A percentile compares a stretch with the other conserved stretches of the same genome.
Conservation (phyloP, 2,329 filamentous ascomycete genomes). For the Fusarium domesticum region DNA sequence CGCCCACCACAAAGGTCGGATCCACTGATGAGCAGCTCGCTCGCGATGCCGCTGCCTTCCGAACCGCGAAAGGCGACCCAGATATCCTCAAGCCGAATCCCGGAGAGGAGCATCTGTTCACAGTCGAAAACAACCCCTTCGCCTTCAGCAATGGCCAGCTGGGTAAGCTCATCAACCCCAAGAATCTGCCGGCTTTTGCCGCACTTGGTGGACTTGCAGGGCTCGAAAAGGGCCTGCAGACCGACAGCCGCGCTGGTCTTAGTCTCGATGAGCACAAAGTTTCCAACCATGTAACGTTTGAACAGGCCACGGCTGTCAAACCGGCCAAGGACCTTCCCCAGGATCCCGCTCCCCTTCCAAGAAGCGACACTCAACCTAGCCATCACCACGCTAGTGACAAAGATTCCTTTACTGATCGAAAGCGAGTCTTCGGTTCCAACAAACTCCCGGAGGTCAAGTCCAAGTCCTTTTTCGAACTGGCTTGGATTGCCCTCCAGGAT, state of each 20-base stretch:
- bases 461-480: constrained; percentile 55
- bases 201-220: constrained; percentile 72
- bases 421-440: constrained; percentile 39
- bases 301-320: constrained; percentile 49
- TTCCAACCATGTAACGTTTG: constrained; percentile 62
- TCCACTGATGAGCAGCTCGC: constrained; percentile 18
- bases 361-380: not conserved
- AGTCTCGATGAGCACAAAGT: constrained; percentile 69
- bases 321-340: constrained; percentile 1
- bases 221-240: constrained; percentile 70
- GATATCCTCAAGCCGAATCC: constrained; percentile 62
- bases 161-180: constrained; percentile 79
- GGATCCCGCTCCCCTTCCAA: not conserved
- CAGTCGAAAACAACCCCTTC: constrained; percentile 73
- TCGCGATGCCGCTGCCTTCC: constrained; percentile 13
- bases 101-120: constrained; percentile 67
- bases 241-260: constrained; percentile 66
- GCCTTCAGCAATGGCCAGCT: constrained; percentile 78
- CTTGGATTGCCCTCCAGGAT: constrained; percentile 68
- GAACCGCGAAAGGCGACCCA: constrained; percentile 15
- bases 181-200: constrained; percentile 74
- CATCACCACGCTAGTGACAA: constrained; percentile 4
- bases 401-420: constrained; percentile 17
- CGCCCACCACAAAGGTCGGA: constrained; percentile 19
- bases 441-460: constrained; percentile 59